Conservation (phyloP, 2,329 filamentous ascomycete genomes). For the Clarireedia paspali region DNA sequence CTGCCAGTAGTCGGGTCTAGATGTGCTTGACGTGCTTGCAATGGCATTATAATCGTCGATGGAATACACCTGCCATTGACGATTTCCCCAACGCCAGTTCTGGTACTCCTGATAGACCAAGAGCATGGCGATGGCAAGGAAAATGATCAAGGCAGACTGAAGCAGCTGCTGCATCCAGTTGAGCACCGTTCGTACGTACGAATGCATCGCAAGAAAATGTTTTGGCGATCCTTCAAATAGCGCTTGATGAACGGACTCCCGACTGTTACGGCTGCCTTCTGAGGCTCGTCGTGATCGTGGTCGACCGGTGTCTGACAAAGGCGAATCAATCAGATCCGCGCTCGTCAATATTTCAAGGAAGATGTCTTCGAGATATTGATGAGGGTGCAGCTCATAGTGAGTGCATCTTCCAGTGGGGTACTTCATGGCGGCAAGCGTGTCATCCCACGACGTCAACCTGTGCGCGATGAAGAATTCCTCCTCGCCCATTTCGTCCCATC, state of each 20-base stretch:
- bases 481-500: constrained; percentile 6
- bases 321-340: not conserved
- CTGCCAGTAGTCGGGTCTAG: not conserved
- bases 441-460: constrained; percentile 4
- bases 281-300: not conserved
- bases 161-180: not conserved
- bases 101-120: not conserved
- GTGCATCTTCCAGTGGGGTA: not conserved
- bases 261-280: too few relatives aligned
- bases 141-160: not conserved
- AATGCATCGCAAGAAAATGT: not conserved
- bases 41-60: not conserved
- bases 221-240: too few relatives aligned
- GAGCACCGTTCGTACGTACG: not conserved
- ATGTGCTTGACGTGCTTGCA: not conserved
- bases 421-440: not conserved
- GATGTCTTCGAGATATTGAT: constrained; percentile 1
- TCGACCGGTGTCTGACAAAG: not conserved
- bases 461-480: not conserved
- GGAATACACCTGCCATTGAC: not conserved
- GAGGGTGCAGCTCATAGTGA: not conserved
- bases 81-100: not conserved
- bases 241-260: not conserved
- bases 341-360: constrained; percentile 1
- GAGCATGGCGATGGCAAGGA: not conserved